Percentiles rank a stretch among this genome's conserved stretches.
phyloP scores from a whole-genome alignment of 2,329 filamentous ascomycete genomes.

The Colletotrichum endophyticum region DNA sequence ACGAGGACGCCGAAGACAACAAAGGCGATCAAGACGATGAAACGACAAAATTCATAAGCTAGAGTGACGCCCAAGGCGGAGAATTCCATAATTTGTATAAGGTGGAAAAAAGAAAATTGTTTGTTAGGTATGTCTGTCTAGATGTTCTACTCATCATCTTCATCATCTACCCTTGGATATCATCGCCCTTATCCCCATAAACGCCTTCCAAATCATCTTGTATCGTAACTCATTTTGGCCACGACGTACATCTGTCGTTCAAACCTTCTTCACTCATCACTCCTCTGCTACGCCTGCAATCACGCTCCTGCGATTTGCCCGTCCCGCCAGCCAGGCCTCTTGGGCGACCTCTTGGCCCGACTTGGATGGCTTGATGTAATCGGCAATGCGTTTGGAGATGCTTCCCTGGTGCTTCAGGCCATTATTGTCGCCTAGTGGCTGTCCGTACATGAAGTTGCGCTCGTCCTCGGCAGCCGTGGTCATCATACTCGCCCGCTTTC shows the following conservation, averaged over 20 bases:
- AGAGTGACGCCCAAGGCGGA: fast-evolving
- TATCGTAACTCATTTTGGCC: not conserved
- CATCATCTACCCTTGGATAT: not conserved
- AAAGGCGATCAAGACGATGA: not conserved
- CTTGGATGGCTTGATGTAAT: conserved; percentile 37
- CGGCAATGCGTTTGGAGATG: conserved; percentile 53
- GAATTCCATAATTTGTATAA: not conserved
- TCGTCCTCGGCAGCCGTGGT: conserved; percentile 2
- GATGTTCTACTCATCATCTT: not conserved
- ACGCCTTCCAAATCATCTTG: not conserved
- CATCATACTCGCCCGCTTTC: conserved; percentile 12
- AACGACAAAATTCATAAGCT: not conserved
- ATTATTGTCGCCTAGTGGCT: not conserved
- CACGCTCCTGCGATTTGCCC: conserved; percentile 3
- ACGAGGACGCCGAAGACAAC: not conserved
- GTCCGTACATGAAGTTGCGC: not conserved
- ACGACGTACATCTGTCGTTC: not conserved
- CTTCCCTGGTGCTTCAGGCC: conserved; percentile 28
- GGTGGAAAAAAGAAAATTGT: not conserved
- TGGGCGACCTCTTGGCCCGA: not conserved
- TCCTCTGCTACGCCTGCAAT: not conserved
- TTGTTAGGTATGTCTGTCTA: not conserved
- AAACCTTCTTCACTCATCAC: not conserved
- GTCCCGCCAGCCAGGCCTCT: conserved; percentile 1
- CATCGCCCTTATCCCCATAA: not conserved